phyloP scores from a whole-genome alignment of 305 asterid genomes.

The Fraxinus velutina region DNA sequence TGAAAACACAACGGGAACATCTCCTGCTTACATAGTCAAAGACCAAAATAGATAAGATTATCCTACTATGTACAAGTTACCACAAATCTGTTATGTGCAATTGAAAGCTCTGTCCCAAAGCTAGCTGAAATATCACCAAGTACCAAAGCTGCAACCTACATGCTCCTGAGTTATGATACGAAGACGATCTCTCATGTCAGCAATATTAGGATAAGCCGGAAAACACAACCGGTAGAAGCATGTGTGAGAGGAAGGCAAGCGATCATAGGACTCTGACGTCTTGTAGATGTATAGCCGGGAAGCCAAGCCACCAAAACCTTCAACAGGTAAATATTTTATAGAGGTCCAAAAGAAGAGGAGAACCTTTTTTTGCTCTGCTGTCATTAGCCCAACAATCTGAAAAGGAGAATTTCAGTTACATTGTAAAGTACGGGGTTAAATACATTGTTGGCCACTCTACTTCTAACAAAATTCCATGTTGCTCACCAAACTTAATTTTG shows the following conservation, averaged over 20 bases:
- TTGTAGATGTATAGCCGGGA: constrained; percentile 57
- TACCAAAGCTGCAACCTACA: constrained; percentile 83
- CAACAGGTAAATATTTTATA: constrained; percentile 66
- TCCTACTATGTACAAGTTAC: neutral
- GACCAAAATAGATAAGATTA: constrained; percentile 19
- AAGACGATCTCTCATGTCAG: constrained; percentile 51
- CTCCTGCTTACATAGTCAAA: constrained; percentile 28
- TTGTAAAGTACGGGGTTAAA: neutral
- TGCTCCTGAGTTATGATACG: constrained; percentile 68
- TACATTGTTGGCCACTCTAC: neutral
- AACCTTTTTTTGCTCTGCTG: constrained; percentile 60
- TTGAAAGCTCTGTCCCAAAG: constrained; percentile 27
- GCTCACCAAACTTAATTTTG: neutral
- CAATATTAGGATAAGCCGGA: constrained; percentile 56
- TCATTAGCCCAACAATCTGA: constrained; percentile 63
- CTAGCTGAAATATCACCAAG: constrained; percentile 40
- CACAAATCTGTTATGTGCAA: constrained; percentile 33
- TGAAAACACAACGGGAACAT: constrained; percentile 8
- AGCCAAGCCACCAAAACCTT: constrained; percentile 77
- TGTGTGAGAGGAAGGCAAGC: constrained; percentile 82
- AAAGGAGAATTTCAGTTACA: constrained; percentile 1
- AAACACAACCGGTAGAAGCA: constrained; percentile 77
- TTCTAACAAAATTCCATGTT: neutral
- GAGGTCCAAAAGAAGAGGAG: constrained; percentile 96
- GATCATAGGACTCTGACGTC: constrained; percentile 44